Base-by-base conservation (phyloP, 345 rosid species). In the Luvunga scandens region DNA sequence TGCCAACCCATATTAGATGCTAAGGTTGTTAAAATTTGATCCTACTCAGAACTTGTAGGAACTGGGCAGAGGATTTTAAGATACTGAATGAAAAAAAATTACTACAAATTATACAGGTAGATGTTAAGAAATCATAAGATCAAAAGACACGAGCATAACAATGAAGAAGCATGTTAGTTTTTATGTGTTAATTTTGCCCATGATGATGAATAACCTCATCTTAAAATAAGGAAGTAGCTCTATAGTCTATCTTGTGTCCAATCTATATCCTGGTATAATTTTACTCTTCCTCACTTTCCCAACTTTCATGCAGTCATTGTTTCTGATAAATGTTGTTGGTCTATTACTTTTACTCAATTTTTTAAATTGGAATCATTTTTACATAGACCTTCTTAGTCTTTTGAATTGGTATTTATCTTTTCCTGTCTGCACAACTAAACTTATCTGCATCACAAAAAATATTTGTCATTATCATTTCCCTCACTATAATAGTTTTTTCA, bases 401-500 rank as follows among this genome's bases (percentile, higher is more conserved):
- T 64, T 27, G 21, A 73, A 60, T 39, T 74, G 56, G 25, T 74
- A 63, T 75, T 21, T 64, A 7, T 13, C 36, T 64, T 64, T 61
- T 45, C 22, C 64, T 6, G 45, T 64, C 4, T 16, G n/a, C 0
- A 1, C 22, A 8, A 8, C 28, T 64, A 39, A 27, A 63, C 68
- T 39, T 48, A 21, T 65, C 61, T 55, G 34, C 45, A 67, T 53
- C 62, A 39, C 24, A 55, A 36, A 39, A 56, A 78, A 14, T 33
- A 55, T 69, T 45, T 38, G 36, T 19, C 24, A 72, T 66, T 42
- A 30, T 22, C 42, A 21, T 74, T 71, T 78, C 45, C n/a, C 75
- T 81, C 72, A 60, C 66, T 53, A 13, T 71, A 48, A 73, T 86
- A 30, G 69, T 84, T 81, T 86, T 88, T 83, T 57, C 94, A 95